phyloP scores from a whole-genome alignment of 2,329 filamentous ascomycete genomes.

The Monosporascus cannonballus region DNA sequence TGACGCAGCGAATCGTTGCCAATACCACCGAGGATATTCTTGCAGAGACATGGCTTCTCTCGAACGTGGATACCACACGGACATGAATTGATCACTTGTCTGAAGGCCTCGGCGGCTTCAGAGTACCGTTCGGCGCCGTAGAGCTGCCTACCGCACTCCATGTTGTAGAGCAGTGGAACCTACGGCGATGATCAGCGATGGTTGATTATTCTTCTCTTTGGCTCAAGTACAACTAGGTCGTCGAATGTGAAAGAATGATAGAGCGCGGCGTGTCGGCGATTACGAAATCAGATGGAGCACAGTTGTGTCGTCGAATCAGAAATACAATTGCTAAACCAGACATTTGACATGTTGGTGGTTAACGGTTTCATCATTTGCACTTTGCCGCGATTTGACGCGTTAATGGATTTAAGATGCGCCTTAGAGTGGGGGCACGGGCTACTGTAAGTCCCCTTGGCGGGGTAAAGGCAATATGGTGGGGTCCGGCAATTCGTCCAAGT shows the following conservation, averaged over 20 bases:
- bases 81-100: slow-evolving; percentile 14
- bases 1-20: slow-evolving; percentile 10
- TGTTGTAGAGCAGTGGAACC: neutral
- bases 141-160: neutral
- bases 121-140: neutral
- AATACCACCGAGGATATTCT: slow-evolving; percentile 15
- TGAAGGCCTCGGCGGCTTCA: neutral
- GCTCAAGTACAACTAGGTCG: no score
- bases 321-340: no score
- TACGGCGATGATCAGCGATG: no score
- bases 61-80: slow-evolving; percentile 12
- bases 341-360: no score
- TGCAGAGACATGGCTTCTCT: slow-evolving; percentile 10
- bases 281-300: no score
- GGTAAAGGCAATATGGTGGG: no score
- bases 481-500: no score
- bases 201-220: no score
- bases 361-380: neutral
- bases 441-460: no score
- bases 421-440: neutral
- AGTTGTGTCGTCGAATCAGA: no score
- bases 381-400: neutral
- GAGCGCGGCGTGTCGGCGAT: no score
- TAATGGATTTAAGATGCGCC: neutral
- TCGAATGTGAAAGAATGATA: no score